phyloP scores from a whole-genome alignment of 306 rosid genomes.

The Cicer bijugum region DNA sequence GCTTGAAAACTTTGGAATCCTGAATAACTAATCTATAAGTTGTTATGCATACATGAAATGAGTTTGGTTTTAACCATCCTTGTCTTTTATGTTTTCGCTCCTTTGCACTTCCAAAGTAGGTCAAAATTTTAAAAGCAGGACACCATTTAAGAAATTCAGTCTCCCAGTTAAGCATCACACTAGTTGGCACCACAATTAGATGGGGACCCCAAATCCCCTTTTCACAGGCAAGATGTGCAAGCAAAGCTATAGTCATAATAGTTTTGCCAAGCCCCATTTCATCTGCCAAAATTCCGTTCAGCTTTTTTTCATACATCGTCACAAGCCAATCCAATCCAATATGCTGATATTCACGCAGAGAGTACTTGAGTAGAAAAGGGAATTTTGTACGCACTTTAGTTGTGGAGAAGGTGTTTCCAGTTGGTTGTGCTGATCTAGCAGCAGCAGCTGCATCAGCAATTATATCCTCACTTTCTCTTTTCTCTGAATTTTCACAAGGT shows the following conservation, averaged over 20 bases:
- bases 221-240: slow-evolving; percentile 97
- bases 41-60: slow-evolving; percentile 95
- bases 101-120: slow-evolving; percentile 96
- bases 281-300: slow-evolving; percentile 96
- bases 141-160: slow-evolving; percentile 98
- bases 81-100: slow-evolving; percentile 92
- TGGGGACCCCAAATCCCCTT: slow-evolving; percentile 99
- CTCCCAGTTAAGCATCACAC: slow-evolving; percentile 99
- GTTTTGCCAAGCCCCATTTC: slow-evolving; percentile 99
- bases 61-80: slow-evolving; percentile 93
- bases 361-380: slow-evolving; percentile 87
- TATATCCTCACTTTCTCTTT: slow-evolving; percentile 74
- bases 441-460: slow-evolving; percentile 99
- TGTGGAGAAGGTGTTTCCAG: slow-evolving; percentile 98
- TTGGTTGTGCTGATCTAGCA: slow-evolving; percentile 98
- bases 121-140: slow-evolving; percentile 93
- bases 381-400: slow-evolving; percentile 94
- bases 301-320: slow-evolving; percentile 93
- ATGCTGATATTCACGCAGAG: slow-evolving; percentile 98
- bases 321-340: slow-evolving; percentile 99
- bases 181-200: slow-evolving; percentile 97
- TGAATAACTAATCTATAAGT: slow-evolving; percentile 96
- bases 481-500: slow-evolving; percentile 53
- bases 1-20: slow-evolving; percentile 97
- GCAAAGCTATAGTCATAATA: slow-evolving; percentile 94